Base-by-base conservation (phyloP, 768 basidiomycete genomes). In the Phallus indusiatus region DNA sequence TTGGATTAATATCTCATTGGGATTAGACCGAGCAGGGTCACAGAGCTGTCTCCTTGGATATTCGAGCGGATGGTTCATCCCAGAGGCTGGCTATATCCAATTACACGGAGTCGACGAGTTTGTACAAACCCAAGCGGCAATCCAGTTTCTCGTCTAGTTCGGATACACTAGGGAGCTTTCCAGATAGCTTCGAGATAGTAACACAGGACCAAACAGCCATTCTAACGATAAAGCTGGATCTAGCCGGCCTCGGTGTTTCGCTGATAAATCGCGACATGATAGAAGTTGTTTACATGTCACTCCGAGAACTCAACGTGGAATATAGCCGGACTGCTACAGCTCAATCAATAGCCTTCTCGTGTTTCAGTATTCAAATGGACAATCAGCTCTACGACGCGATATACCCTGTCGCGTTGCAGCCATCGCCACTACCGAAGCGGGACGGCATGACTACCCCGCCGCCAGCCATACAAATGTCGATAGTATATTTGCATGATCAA, bases 301-400 rank as follows among this genome's bases (percentile, higher is more conserved):
- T 90, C 64, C 84, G 88, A 49, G 75, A 80, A 14, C 76, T 98
- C 57, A 86, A 87, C 65, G 79, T 97, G 61, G 90, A 93, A 64
- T 98, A 94, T 71, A 81, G 78, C 47, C 81, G 88, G 66, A 94
- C 86, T 67, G 73, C 80, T 0, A 77, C 86, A 37, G 86, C 90
- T 5, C 91, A 94, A 66, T 81, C 89, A 1, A 76, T 94, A 55
- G 90, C 82, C 52, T 42, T 98, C 36, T 82, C 86, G 8, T 88
- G 87, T 67, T 90, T 88, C n/a, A 85, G 79, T 65, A 77, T 99
- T 11, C 94, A 98, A 69, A 81, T 98, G 60, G 96, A 99, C 73
- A 99, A 98, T 68, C 96, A 99, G 68, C 81, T 99, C 12, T 95
- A 98, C 61, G 96, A 98, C 60, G 94, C 93, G 17, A 68, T 94